Conservation (phyloP, 345 rosid genomes). For the Linum usitatissimum region DNA sequence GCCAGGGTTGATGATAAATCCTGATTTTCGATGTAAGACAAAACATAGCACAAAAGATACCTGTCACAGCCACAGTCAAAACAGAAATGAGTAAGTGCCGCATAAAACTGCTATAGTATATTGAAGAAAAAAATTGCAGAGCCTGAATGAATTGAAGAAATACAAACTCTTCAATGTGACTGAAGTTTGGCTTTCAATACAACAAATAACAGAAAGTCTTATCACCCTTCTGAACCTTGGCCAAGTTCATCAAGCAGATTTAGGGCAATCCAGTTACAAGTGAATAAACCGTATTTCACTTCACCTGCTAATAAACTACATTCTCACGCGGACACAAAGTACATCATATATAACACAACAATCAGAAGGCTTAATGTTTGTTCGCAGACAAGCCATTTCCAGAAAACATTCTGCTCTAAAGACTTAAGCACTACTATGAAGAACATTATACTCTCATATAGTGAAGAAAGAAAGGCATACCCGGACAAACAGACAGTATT, state of each 20-base stretch:
- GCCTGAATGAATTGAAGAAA: no score
- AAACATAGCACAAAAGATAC: conserved; percentile 57
- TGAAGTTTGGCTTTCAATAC: no score
- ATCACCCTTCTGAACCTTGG: neutral
- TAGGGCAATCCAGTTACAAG: neutral
- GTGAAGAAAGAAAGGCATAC: conserved; percentile 32
- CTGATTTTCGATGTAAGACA: conserved; percentile 29
- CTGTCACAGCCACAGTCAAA: conserved; percentile 27
- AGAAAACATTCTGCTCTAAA: neutral
- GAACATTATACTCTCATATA: neutral
- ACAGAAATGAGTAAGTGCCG: neutral
- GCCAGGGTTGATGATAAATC: conserved; percentile 28
- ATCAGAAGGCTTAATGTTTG: no score
- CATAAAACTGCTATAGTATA: neutral
- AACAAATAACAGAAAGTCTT: no score
- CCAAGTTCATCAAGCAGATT: neutral
- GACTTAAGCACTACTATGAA: no score
- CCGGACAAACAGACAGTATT: conserved; percentile 92
- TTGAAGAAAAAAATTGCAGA: neutral
- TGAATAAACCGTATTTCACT: neutral
- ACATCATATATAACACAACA: no score
- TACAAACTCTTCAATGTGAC: no score
- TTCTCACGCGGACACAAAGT: no score
- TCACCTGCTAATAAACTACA: neutral
- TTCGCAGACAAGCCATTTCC: no score